Evolutionary conservation across 305 asterid species (phyloP).

Genomic region (Fraxinus albicans): DNA sequence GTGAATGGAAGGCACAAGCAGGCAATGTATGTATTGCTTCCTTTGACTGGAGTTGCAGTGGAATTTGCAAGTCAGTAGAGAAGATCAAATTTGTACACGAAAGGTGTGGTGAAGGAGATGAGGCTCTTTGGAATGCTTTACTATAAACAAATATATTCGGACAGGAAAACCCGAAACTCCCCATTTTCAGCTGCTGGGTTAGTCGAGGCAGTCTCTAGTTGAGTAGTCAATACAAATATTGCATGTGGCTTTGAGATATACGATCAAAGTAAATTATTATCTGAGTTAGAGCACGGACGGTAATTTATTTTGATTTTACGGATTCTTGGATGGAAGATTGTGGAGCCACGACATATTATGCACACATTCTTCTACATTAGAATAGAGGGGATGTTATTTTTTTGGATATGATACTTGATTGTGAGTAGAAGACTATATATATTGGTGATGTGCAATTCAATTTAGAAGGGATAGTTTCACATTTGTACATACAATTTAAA

Average conservation of each 20-base stretch:
- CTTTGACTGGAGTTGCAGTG: slow-evolving; percentile 53
- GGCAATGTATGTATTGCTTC: slow-evolving; percentile 51
- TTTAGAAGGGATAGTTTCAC: neutral
- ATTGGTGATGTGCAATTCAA: neutral
- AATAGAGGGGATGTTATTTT: neutral
- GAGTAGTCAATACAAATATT: neutral
- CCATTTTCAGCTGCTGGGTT: neutral
- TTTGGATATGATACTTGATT: neutral
- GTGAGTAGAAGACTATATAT: neutral
- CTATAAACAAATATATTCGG: slow-evolving; percentile 11
- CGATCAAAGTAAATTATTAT: neutral
- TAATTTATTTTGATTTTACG: neutral
- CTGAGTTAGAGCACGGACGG: neutral
- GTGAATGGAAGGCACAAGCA: slow-evolving; percentile 54
- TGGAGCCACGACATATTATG: neutral
- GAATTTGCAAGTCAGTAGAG: slow-evolving; percentile 50
- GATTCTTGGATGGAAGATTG: neutral
- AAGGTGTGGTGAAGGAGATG: slow-evolving; percentile 51
- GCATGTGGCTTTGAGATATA: neutral
- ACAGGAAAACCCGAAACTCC: neutral
- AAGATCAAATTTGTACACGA: slow-evolving; percentile 42
- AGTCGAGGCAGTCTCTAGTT: neutral
- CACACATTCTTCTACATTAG: neutral
- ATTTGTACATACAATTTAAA: neutral
- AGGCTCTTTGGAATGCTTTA: slow-evolving; percentile 44